Percentiles rank a stretch among this genome's conserved stretches.
Evolutionary conservation across 805 yeast species (phyloP).

Genomic region (Millerozyma miso): DNA sequence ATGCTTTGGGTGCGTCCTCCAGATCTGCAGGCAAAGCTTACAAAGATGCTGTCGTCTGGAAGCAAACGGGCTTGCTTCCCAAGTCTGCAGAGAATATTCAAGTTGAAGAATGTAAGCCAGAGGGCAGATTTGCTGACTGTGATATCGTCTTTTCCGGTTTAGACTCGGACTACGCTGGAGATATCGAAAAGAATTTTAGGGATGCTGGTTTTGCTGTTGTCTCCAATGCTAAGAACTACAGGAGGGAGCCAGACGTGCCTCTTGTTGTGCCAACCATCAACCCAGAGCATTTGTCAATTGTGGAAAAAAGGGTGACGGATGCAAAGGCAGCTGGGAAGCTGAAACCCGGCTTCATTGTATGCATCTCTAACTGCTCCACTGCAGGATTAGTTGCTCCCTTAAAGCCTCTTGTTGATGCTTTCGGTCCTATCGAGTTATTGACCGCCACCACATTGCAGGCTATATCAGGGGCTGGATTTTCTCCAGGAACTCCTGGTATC

Average conservation of each 20-base stretch:
- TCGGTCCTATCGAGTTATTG: constrained; percentile 85
- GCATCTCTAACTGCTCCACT: constrained; percentile 97
- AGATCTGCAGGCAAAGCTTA: constrained; percentile 92
- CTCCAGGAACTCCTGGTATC: constrained; percentile 96
- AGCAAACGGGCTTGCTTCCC: constrained; percentile 84
- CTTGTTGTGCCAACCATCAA: constrained; percentile 93
- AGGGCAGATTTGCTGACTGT: constrained; percentile 73
- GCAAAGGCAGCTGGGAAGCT: constrained; percentile 53
- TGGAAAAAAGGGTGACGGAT: constrained; percentile 52
- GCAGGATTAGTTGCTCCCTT: constrained; percentile 97
- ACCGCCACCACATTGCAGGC: constrained; percentile 95
- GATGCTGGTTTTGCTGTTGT: constrained; percentile 79
- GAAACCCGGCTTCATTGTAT: constrained; percentile 79
- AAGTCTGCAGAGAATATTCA: constrained; percentile 53
- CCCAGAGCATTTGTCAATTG: constrained; percentile 79
- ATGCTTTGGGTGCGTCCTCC: constrained; percentile 85
- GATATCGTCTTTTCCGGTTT: constrained; percentile 93
- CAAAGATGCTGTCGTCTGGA: constrained; percentile 86
- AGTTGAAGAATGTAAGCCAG: constrained; percentile 76
- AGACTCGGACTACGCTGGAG: constrained; percentile 91
- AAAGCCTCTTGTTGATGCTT: constrained; percentile 84
- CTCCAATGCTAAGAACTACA: constrained; percentile 94
- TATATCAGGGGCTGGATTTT: constrained; percentile 96
- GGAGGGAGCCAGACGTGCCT: constrained; percentile 85
- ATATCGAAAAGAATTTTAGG: constrained; percentile 79